Evolutionary conservation across 495 filamentous ascomycete species (phyloP).

Genomic region (Penicillium egyptiacum): DNA sequence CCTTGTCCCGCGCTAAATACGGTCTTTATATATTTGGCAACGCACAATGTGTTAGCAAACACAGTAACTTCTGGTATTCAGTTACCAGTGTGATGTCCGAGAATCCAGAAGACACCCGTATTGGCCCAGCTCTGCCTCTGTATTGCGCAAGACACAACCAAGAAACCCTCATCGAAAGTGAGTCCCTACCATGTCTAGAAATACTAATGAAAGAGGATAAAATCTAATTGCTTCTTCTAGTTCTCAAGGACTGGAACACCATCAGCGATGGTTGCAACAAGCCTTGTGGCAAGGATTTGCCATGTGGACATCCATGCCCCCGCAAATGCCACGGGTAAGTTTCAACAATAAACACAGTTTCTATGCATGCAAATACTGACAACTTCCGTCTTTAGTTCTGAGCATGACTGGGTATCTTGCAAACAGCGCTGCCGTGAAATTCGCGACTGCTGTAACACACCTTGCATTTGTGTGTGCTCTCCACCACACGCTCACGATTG

Average conservation of each 20-base stretch:
- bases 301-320: slow-evolving; percentile 44
- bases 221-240: slow-evolving; percentile 6
- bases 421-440: slow-evolving; percentile 4
- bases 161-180: slow-evolving; percentile 33
- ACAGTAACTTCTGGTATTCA: slow-evolving; percentile 36
- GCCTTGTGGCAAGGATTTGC: slow-evolving; percentile 32
- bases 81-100: slow-evolving; percentile 38
- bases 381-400: background rate
- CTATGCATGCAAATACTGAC: background rate
- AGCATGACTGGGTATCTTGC: slow-evolving; percentile 14
- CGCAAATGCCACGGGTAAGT: slow-evolving; percentile 43
- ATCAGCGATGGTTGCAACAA: slow-evolving; percentile 50
- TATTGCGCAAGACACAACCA: slow-evolving; percentile 42
- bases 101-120: slow-evolving; percentile 16
- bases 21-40: slow-evolving; percentile 92
- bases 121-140: slow-evolving; percentile 41
- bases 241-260: slow-evolving; percentile 49
- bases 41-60: slow-evolving; percentile 47
- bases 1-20: slow-evolving; percentile 79
- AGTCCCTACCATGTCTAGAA: background rate
- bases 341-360: background rate
- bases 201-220: slow-evolving; percentile 3
- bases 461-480: slow-evolving; percentile 12
- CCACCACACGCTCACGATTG: slow-evolving; percentile 17
- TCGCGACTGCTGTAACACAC: slow-evolving; percentile 2